phyloP scores from a whole-genome alignment of 2,329 filamentous ascomycete species.

The Cladorrhinum sp. region DNA sequence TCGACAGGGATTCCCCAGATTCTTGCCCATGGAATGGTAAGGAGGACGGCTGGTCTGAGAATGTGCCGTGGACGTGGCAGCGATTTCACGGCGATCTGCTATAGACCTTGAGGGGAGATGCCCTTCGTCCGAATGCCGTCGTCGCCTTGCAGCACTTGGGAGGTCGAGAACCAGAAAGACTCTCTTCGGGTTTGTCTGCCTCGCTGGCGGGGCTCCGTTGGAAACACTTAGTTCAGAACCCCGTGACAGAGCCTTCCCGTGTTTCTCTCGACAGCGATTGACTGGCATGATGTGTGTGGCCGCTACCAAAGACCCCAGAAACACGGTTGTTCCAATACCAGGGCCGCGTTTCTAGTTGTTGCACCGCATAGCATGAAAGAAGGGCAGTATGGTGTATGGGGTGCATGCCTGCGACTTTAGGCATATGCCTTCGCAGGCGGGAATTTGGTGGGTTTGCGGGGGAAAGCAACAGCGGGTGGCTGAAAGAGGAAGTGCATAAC shows the following conservation, averaged over 20 bases:
- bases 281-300: constrained; percentile 17
- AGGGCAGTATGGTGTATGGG: background rate
- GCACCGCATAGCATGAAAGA: constrained; percentile 12
- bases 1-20: constrained; percentile 23
- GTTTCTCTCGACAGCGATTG: constrained; percentile 15
- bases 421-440: constrained; percentile 5
- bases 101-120: background rate
- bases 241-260: constrained; percentile 14
- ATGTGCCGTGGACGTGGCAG: background rate
- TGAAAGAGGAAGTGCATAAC: constrained; percentile 15
- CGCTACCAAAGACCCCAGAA: constrained; percentile 16
- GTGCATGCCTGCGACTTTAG: constrained; percentile 5
- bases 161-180: background rate
- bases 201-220: background rate
- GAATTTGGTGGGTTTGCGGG: constrained; percentile 17
- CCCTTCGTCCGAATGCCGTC: background rate
- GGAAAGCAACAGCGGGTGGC: constrained; percentile 18
- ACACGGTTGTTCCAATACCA: constrained; percentile 24
- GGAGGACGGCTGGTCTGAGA: background rate
- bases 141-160: background rate
- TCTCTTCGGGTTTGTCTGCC: background rate
- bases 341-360: constrained; percentile 13
- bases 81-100: background rate
- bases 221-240: background rate
- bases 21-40: constrained; percentile 2